Evolutionary conservation across 345 rosid species (phyloP).

Genomic region (Syzygium grande): DNA sequence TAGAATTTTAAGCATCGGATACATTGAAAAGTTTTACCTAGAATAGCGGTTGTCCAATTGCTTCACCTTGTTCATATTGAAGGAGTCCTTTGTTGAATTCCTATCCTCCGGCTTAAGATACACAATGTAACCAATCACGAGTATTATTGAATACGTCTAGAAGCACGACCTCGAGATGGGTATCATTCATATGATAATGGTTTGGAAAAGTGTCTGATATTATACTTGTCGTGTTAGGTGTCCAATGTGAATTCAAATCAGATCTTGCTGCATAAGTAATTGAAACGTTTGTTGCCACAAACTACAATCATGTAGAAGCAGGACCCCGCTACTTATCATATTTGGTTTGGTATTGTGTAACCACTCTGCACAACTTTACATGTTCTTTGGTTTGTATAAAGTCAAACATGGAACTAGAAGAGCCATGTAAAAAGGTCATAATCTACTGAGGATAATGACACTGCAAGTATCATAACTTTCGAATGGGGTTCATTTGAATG

Average conservation of each 20-base stretch:
- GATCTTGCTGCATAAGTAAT: not conserved
- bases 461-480: not conserved
- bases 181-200: not conserved
- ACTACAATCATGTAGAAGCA: not conserved
- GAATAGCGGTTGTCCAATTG: not conserved
- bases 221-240: not conserved
- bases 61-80: not conserved
- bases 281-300: not conserved
- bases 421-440: not conserved
- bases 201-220: not conserved
- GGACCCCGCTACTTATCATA: not conserved
- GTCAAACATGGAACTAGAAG: not conserved
- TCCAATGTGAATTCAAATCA: not conserved
- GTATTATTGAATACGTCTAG: not conserved
- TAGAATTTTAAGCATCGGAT: not conserved
- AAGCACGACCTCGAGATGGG: not conserved
- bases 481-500: rapidly evolving
- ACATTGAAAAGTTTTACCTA: not conserved
- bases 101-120: not conserved
- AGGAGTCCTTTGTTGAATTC: not conserved
- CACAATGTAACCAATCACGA: not conserved
- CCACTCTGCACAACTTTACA: not conserved
- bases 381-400: not conserved
- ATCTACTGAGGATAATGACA: rapidly evolving
- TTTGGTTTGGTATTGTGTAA: not conserved